A percentile compares a stretch with the other conserved stretches of the same genome.
phyloP scores from a whole-genome alignment of 2,329 filamentous ascomycete genomes.

The Sarocladium kiliense region DNA sequence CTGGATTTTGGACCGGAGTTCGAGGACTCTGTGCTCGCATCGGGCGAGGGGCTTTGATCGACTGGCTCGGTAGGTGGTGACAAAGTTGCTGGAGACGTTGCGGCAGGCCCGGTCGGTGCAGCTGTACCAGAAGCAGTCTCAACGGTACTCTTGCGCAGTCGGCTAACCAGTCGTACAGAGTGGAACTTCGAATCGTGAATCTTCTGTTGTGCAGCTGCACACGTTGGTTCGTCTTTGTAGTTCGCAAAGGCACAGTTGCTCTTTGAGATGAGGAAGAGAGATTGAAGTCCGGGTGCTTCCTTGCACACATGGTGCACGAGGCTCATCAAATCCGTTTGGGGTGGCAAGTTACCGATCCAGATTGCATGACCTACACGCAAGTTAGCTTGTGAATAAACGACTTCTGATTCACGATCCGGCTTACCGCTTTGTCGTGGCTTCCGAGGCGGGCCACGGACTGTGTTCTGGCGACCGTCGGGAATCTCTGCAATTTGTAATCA shows the following conservation, averaged over 20 bases:
- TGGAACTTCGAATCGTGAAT: constrained; percentile 91
- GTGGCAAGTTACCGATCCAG: constrained; percentile 92
- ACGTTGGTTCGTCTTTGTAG: constrained; percentile 76
- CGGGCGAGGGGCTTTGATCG: constrained; percentile 11
- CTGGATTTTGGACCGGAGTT: not conserved
- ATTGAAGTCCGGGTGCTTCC: constrained; percentile 74
- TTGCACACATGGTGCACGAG: constrained; percentile 89
- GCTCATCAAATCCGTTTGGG: constrained; percentile 72
- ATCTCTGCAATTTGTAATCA: not conserved
- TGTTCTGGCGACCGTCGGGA: constrained; percentile 13
- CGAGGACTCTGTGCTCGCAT: constrained; percentile 1
- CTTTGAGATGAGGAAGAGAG: constrained; percentile 89
- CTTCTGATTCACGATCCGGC: constrained; percentile 17
- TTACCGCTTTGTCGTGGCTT: constrained; percentile 56
- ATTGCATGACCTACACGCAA: constrained; percentile 66
- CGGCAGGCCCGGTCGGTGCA: constrained; percentile 46
- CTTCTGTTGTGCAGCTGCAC: constrained; percentile 69
- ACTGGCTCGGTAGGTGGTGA: not conserved
- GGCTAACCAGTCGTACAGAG: constrained; percentile 78
- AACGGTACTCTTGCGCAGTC: constrained; percentile 58
- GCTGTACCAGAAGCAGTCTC: constrained; percentile 41
- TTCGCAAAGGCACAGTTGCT: constrained; percentile 98
- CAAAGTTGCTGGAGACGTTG: not conserved
- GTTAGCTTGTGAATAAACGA: not conserved
- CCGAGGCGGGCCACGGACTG: constrained; percentile 29